Evolutionary conservation across 2,329 filamentous ascomycete genomes (phyloP).

Genomic region (Chrysoporthe cubensis): DNA sequence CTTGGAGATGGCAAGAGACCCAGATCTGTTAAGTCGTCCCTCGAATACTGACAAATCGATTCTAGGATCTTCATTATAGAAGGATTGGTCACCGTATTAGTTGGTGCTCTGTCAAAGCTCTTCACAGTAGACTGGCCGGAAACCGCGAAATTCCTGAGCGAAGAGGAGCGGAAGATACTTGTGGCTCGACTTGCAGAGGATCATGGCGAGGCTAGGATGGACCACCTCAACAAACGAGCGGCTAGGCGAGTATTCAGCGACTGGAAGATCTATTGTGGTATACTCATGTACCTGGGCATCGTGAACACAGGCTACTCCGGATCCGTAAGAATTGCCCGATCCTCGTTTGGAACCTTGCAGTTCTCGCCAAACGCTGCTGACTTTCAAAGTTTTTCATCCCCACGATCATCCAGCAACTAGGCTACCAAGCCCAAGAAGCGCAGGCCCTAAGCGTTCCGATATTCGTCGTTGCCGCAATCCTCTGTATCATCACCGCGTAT

Average conservation of each 20-base stretch:
- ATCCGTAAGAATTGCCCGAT: slow-evolving; percentile 24
- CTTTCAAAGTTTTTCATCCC: slow-evolving; percentile 41
- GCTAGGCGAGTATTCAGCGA: slow-evolving; percentile 51
- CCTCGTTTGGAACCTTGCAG: background rate
- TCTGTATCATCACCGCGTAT: slow-evolving; percentile 43
- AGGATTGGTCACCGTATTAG: slow-evolving; percentile 48
- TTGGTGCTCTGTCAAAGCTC: slow-evolving; percentile 47
- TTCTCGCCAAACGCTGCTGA: background rate
- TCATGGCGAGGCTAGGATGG: slow-evolving; percentile 52
- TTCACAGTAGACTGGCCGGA: slow-evolving; percentile 44
- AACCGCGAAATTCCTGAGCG: slow-evolving; percentile 47
- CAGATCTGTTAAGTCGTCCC: too few species aligned
- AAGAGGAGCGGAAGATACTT: slow-evolving; percentile 49
- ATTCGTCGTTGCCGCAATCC: slow-evolving; percentile 40
- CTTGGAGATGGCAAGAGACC: slow-evolving; percentile 43
- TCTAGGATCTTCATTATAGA: slow-evolving; percentile 54
- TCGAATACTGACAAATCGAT: background rate
- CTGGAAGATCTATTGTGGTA: slow-evolving; percentile 49
- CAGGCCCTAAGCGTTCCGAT: slow-evolving; percentile 44
- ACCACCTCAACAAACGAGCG: slow-evolving; percentile 53
- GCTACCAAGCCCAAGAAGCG: slow-evolving; percentile 39
- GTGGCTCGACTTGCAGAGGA: slow-evolving; percentile 47
- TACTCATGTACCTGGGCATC: slow-evolving; percentile 41
- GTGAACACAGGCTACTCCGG: slow-evolving; percentile 51
- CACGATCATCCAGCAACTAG: slow-evolving; percentile 43